Base-by-base conservation (phyloP, 1,284 basidiomycete genomes). In the Peniophora sp. region DNA sequence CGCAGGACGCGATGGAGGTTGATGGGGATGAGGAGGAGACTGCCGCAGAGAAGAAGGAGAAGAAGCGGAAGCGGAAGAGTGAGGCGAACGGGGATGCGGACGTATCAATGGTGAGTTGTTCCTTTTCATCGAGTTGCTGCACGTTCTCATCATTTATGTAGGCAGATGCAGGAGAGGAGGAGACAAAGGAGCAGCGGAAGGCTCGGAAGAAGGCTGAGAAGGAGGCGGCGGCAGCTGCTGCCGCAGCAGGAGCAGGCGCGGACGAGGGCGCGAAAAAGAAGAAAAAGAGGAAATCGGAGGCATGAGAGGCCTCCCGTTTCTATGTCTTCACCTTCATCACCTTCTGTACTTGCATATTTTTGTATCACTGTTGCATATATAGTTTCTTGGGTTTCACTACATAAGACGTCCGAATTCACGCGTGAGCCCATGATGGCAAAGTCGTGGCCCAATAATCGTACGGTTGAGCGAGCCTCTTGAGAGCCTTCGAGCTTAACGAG, bases 161-260 rank as follows among this genome's bases (percentile, higher is more conserved):
- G 52, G 60, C 58, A 48, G 66, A 56, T 17, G 70, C 64, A 27
- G 72, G 71, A 16, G 38, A 41, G 38, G 38, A 17, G 44, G 81
- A 85, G 64, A 87, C 85, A 51, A 81, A 85, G 61, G 83, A 80
- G 53, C 80, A 86, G 63, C 77, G 78, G 56, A 89, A 87, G 64
- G 81, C 86, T 50, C 75, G 73, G 64, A 90, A 82, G 65, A 79
- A 80, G 66, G 84, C 81, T 11, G 75, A 76, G 57, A 85, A 89
- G 65, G 79, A 79, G 45, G 83, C 83, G 62, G 89, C 89, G 65
- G 78, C 73, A 24, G 73, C 76, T 16, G 75, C 75, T n/a, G 72
- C 66, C 8, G 70, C 68, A 3, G 65, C 65, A 22, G 55, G 51
- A 34, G 57, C 58, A 19, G 59, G 65, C 49, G 69, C 63, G n/a